Conservation (phyloP, 2,329 filamentous ascomycete genomes). For the Sporothrix schenckii region DNA sequence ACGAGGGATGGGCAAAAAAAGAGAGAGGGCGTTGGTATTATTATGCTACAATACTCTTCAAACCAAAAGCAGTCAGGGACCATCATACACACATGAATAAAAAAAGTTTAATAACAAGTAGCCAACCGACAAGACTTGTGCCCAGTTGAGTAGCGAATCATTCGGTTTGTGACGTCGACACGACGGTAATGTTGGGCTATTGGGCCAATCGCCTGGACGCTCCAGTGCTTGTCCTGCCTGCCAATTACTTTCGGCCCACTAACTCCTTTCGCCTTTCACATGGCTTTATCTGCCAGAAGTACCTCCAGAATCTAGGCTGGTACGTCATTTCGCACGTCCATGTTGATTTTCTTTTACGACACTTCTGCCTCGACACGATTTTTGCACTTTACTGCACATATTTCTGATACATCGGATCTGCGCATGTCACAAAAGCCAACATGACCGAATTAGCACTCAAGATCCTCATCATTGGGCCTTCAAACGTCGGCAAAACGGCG, state of each 20-base stretch:
- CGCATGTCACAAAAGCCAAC: background rate
- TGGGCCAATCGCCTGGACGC: background rate
- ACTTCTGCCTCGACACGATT: background rate
- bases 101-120: constrained; percentile 14
- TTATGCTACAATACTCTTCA: constrained; percentile 32
- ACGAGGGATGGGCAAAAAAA: constrained; percentile 27
- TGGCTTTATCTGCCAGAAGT: background rate
- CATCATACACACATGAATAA: constrained; percentile 29
- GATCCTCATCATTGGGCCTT: constrained; percentile 59
- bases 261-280: background rate
- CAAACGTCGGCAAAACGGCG: constrained; percentile 59
- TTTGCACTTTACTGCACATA: background rate
- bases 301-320: background rate
- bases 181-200: background rate
- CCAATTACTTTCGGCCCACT: background rate
- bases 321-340: constrained; percentile 5
- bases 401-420: no score
- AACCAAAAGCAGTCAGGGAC: constrained; percentile 34
- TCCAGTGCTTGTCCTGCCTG: background rate
- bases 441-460: constrained; percentile 53
- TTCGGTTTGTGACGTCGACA: background rate
- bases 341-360: background rate
- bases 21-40: constrained; percentile 34
- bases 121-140: no score
- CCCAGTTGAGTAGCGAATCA: no score